A percentile compares a stretch with the other conserved stretches of the same genome.
These are phyloP conservation scores for Colletotrichum brevisporum DNA, from an alignment of 2,329 filamentous ascomycete genomes.

Conservation along the genomic window DNA sequence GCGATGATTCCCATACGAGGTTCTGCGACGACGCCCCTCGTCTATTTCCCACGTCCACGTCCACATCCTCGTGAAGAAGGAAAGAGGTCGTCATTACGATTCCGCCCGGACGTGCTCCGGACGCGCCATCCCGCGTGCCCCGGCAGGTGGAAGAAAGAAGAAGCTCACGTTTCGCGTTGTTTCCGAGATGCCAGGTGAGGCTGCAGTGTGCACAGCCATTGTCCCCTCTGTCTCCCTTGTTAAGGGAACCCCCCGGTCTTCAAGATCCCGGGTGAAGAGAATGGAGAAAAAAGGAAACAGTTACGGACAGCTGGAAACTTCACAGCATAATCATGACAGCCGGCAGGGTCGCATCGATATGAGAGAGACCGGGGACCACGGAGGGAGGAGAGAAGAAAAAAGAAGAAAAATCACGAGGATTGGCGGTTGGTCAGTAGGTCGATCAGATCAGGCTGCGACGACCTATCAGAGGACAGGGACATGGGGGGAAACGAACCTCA, in stretches of 20 bases:
- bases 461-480: slow-evolving; percentile 21
- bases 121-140: slow-evolving; percentile 1
- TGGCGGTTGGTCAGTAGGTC: slow-evolving; percentile 15
- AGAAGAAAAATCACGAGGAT: slow-evolving; percentile 7
- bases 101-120: slow-evolving; percentile 16
- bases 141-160: slow-evolving; percentile 10
- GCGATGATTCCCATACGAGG: too few relatives aligned
- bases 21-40: not conserved
- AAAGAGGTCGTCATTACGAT: slow-evolving; percentile 25
- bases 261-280: slow-evolving; percentile 2
- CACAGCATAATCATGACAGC: not conserved
- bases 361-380: not conserved
- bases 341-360: too few relatives aligned
- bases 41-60: not conserved
- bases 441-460: slow-evolving; percentile 4
- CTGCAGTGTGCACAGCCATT: slow-evolving; percentile 5
- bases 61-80: slow-evolving; percentile 3
- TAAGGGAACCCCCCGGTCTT: not conserved
- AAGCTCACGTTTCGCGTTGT: slow-evolving; percentile 8
- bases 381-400: slow-evolving; percentile 1
- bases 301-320: not conserved
- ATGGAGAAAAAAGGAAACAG: slow-evolving; percentile 10
- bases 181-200: slow-evolving; percentile 9
- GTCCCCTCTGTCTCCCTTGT: not conserved
- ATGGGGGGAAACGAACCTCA: not conserved